Evolutionary conservation across 441 rosid species (phyloP), one percentile per base, ranked within the genome.

Genomic region (Eutrema salsugineum): DNA sequence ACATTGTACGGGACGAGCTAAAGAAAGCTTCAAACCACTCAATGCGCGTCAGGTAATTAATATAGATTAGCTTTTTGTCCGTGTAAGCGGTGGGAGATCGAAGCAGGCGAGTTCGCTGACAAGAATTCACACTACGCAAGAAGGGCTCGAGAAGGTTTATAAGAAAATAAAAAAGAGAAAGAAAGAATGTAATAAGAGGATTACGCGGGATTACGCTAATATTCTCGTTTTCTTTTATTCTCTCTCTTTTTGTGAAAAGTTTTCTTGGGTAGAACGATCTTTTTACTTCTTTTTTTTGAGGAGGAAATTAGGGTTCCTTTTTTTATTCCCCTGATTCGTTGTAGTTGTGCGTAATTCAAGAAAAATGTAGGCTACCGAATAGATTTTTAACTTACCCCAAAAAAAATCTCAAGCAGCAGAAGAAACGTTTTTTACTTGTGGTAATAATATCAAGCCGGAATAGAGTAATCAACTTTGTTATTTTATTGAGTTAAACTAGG

Each of bases 1-100:
- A 68, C 63, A 38, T 59, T 78, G 44, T 66, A 55, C 22, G 78
- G 83, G 48, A 48, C 65, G 56, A 80, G 88, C 69, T 81, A 81
- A 81, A 42, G 20, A 62, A 64, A 63, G 51, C 50, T 60, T 61
- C 0, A 28, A 16, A 10, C 51, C n/a, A 44, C 1, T 3, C 11
- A 17, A 11, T 46, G 54, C 54, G 5, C 40, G 5, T 30, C 49
- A 46, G 66, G 54, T 59, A 59, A 27, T 59, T 16, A 38, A 10
- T 36, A 70, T 47, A 43, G 22, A 30, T 47, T 57, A 57, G 64
- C 56, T 57, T 43, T 54, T 42, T 66, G 22, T 22, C 40, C 40
- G 66, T 68, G 15, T 15, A 28, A 44, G 54, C 44, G 33, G 54
- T 44, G 24, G 46, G 64, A 68, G 65, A 39, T 56, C 14, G 36